These are phyloP conservation scores for Dothidotthia symphoricarpi DNA, from an alignment of 2,329 filamentous ascomycete species.

Conservation along the genomic window DNA sequence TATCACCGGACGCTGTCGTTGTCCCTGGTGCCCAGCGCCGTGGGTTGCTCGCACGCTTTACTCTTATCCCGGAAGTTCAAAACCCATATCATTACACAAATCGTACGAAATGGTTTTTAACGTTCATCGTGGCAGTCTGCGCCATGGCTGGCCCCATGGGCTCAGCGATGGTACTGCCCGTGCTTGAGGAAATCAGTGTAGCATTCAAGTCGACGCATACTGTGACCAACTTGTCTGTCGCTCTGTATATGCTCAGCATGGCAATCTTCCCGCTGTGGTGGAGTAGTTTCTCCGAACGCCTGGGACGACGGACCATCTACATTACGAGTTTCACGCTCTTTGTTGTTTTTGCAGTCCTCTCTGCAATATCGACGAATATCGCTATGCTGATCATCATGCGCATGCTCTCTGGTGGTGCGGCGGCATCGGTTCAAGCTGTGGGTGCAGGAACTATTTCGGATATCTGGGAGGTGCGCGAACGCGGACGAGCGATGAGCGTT, in stretches of 20 bases:
- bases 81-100: constrained; percentile 70
- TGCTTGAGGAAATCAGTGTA: constrained; percentile 35
- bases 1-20: constrained; percentile 43
- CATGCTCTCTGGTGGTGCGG: constrained; percentile 38
- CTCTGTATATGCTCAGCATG: constrained; percentile 45
- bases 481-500: constrained; percentile 41
- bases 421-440: constrained; percentile 41
- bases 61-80: constrained; percentile 75
- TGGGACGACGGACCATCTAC: constrained; percentile 40
- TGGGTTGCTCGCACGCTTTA: constrained; percentile 69
- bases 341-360: constrained; percentile 33
- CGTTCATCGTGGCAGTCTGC: constrained; percentile 71
- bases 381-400: constrained; percentile 41
- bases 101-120: constrained; percentile 81
- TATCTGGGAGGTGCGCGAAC: constrained; percentile 40
- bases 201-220: constrained; percentile 34
- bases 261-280: constrained; percentile 45
- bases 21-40: constrained; percentile 59
- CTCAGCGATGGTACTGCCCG: constrained; percentile 73
- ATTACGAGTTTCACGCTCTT: constrained; percentile 38
- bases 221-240: constrained; percentile 42
- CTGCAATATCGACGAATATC: constrained; percentile 38
- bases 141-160: constrained; percentile 79
- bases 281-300: constrained; percentile 40
- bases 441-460: constrained; percentile 42